Percentiles rank a stretch among this genome's conserved stretches.
phyloP scores from a whole-genome alignment of 2,329 filamentous ascomycete species.

The Diaporthe vaccinii region DNA sequence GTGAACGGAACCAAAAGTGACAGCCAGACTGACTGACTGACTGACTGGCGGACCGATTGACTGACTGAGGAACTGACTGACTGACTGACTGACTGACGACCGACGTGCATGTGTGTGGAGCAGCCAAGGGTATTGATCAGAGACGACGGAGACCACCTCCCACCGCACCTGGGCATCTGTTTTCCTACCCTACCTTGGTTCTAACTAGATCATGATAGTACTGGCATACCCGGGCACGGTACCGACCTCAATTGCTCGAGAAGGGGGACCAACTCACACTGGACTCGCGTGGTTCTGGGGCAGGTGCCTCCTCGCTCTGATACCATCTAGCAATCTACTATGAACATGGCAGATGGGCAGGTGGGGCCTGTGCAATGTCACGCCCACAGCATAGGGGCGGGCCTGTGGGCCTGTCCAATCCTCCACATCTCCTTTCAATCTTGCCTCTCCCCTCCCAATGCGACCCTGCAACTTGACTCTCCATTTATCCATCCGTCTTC shows the following conservation, averaged over 20 bases:
- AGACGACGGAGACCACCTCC: slow-evolving; percentile 23
- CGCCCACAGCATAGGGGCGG: slow-evolving; percentile 1
- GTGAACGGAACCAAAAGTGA: not conserved
- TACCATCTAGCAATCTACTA: slow-evolving; percentile 23
- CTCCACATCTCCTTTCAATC: slow-evolving; percentile 32
- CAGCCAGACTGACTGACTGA: not conserved
- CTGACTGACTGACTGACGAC: slow-evolving; percentile 10
- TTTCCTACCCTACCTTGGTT: not conserved
- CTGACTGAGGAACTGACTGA: not conserved
- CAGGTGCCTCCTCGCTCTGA: slow-evolving; percentile 11
- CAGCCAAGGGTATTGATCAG: slow-evolving; percentile 18
- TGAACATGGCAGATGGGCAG: slow-evolving; percentile 8
- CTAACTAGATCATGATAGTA: not conserved
- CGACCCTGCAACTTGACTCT: slow-evolving; percentile 25
- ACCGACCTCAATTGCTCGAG: not conserved
- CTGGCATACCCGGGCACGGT: not conserved
- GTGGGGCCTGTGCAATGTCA: slow-evolving; percentile 26
- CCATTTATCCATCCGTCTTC: slow-evolving; percentile 11
- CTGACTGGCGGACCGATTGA: not conserved
- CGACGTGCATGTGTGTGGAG: slow-evolving; percentile 15
- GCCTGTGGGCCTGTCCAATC: slow-evolving; percentile 27
- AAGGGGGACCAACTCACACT: not conserved
- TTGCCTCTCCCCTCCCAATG: slow-evolving; percentile 30
- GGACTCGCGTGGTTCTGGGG: not conserved
- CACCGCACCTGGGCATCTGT: slow-evolving; percentile 7